phyloP scores from a whole-genome alignment of 306 rosid species.

The Hippophae tibetana region DNA sequence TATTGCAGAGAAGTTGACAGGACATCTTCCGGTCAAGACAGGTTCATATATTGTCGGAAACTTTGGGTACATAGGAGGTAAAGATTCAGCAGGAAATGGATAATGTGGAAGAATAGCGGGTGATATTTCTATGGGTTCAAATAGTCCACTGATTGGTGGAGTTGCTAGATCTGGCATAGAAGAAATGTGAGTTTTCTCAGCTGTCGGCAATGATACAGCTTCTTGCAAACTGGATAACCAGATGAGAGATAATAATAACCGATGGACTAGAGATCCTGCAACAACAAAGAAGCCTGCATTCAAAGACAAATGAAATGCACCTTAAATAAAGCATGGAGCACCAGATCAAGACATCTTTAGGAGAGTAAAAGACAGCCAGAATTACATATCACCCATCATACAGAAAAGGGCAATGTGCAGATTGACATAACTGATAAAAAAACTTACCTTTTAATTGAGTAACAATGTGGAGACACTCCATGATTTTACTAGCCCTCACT shows the following conservation, averaged over 20 bases:
- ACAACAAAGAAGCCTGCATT: constrained; percentile 24
- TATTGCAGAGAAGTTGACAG: constrained; percentile 69
- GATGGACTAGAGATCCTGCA: constrained; percentile 65
- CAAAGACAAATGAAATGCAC: constrained; percentile 8
- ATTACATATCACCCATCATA: too few relatives aligned
- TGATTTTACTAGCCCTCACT: constrained; percentile 66
- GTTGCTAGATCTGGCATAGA: constrained; percentile 44
- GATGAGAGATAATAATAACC: constrained; percentile 49
- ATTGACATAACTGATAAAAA: background rate
- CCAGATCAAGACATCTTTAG: background rate
- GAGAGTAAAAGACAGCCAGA: too few relatives aligned
- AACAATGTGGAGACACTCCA: constrained; percentile 51
- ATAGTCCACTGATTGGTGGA: constrained; percentile 57
- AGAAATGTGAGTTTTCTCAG: constrained; percentile 27
- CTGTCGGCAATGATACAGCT: constrained; percentile 40
- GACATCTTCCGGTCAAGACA: constrained; percentile 81
- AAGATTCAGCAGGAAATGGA: constrained; percentile 53
- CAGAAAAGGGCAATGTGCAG: background rate
- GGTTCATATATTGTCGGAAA: constrained; percentile 80
- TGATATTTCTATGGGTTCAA: constrained; percentile 89
- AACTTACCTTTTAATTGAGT: constrained; percentile 41
- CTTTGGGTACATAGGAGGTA: constrained; percentile 81
- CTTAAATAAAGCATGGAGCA: background rate
- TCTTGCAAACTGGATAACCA: constrained; percentile 58
- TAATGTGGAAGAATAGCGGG: constrained; percentile 80